Evolutionary conservation across 768 basidiomycete genomes (phyloP).

Genomic region (Lentinus tigrinus): DNA sequence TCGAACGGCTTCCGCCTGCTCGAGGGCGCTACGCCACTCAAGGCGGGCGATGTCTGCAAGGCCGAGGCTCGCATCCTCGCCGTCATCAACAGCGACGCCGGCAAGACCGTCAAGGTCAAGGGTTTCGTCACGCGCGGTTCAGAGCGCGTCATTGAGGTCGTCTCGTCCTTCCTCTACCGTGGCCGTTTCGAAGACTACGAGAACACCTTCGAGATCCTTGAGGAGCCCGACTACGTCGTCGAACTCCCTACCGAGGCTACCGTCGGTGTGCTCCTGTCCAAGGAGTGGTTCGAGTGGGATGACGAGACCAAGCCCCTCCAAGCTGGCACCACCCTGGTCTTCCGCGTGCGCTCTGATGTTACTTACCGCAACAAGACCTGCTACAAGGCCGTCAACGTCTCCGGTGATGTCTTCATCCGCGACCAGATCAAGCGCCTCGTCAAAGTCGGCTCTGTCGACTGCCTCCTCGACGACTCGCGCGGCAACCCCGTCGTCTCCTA

Average conservation of each 20-base stretch:
- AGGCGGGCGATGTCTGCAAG: slow-evolving; percentile 86
- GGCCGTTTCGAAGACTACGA: slow-evolving; percentile 91
- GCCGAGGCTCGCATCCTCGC: slow-evolving; percentile 88
- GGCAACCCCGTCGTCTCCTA: slow-evolving; percentile 95
- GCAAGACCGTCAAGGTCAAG: slow-evolving; percentile 91
- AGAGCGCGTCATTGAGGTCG: slow-evolving; percentile 86
- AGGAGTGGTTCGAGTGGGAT: slow-evolving; percentile 98
- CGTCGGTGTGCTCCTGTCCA: slow-evolving; percentile 89
- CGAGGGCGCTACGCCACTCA: slow-evolving; percentile 70
- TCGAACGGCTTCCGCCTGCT: slow-evolving; percentile 95
- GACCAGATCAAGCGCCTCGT: slow-evolving; percentile 86
- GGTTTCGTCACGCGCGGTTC: slow-evolving; percentile 77
- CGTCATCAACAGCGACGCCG: slow-evolving; percentile 85
- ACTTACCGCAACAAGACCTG: slow-evolving; percentile 90
- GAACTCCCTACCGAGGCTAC: slow-evolving; percentile 71
- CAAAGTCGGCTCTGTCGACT: slow-evolving; percentile 86
- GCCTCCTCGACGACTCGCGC: slow-evolving; percentile 80
- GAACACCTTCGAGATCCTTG: slow-evolving; percentile 92
- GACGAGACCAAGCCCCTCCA: slow-evolving; percentile 75
- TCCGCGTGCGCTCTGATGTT: slow-evolving; percentile 85
- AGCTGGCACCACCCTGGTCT: slow-evolving; percentile 81
- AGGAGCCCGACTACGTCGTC: slow-evolving; percentile 87
- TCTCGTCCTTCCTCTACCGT: slow-evolving; percentile 95
- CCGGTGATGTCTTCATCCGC: slow-evolving; percentile 83
- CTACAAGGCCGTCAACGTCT: slow-evolving; percentile 76